Evolutionary conservation across 164 flowering plant genomes (phyloP), one percentile per base, ranked within the genome.

Genomic region (Houttuynia cordata): DNA sequence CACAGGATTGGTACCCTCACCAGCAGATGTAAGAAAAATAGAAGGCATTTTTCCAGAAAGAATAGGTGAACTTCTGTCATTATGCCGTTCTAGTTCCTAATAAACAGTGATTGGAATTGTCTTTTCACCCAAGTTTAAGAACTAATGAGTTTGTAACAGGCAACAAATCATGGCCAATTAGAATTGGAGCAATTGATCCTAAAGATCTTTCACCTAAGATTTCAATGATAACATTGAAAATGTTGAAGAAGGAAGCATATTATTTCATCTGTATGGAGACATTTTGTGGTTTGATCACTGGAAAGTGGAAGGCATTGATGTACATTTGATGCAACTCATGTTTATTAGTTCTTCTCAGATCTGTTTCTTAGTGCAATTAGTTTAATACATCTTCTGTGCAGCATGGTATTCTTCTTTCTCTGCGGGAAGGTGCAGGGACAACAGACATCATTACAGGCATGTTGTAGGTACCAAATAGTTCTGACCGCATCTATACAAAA

Each of bases 181-280:
- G 98, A 81, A 82, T 88, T 54, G 98, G 98, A 17, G 75, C 85
- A 63, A 62, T 83, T 61, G 76, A 83, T 75, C 74, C 76, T 21
- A 77, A 81, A 59, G 70, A 64, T 67, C 79, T 70, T 55, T 57
- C 79, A 51, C 74, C 85, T 9, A 72, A 68, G 75, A 58, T 81
- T 59, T 79, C 83, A 12, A 59, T 76, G 81, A 57, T 71, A 75
- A 75, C 85, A 15, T 73, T 88, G 87, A 72, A 61, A 51, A 76
- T 81, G 51, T 66, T 85, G 64, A 71, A 74, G 59, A 53, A 66
- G 4, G 76, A 85, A 14, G 92, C 86, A 68, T 76, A 73, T 62
- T 83, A 82, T 71, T 87, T 88, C 69, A 67, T 91, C 67, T 81
- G 86, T 84, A 53, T 77, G 73, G 98, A 87, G 77, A 79, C 68